Evolutionary conservation across 2,329 filamentous ascomycete genomes (phyloP).

Genomic region (Trichophyton rubrum): DNA sequence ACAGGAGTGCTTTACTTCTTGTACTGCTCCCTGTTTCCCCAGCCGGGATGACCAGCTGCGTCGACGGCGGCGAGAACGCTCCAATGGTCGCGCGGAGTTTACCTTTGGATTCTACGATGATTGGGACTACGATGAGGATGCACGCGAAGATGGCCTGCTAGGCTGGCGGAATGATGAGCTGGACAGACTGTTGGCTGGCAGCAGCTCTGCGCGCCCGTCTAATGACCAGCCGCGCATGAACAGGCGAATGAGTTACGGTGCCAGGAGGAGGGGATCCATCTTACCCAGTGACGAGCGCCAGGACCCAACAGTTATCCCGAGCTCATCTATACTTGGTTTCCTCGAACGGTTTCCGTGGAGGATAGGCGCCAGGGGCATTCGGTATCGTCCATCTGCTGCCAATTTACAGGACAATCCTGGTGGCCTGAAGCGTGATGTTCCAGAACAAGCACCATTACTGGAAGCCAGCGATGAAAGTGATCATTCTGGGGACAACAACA

Average conservation of each 20-base stretch:
- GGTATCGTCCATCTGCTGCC: constrained; percentile 83
- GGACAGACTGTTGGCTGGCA: constrained; percentile 66
- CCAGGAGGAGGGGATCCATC: constrained; percentile 47
- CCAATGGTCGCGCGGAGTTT: constrained; percentile 56
- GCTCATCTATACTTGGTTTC: constrained; percentile 74
- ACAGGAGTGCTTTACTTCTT: constrained; percentile 50
- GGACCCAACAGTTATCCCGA: constrained; percentile 82
- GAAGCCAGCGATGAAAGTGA: constrained; percentile 43
- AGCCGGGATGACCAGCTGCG: constrained; percentile 62
- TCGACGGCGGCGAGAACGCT: constrained; percentile 50
- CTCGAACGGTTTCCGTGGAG: constrained; percentile 73
- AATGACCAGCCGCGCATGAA: constrained; percentile 57
- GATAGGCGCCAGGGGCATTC: constrained; percentile 61
- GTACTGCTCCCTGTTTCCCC: constrained; percentile 58
- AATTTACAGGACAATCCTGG: constrained; percentile 80
- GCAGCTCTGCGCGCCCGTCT: constrained; percentile 30
- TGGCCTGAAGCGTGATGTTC: constrained; percentile 33
- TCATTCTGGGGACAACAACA: constrained; percentile 11
- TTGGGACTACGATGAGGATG: constrained; percentile 59
- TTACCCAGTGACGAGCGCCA: constrained; percentile 38
- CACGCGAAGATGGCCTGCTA: constrained; percentile 45
- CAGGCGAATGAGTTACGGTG: constrained; percentile 73
- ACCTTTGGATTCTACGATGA: constrained; percentile 98
- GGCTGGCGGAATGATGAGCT: constrained; percentile 77
- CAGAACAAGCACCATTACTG: constrained; percentile 57